A percentile compares a stretch with the other conserved stretches of the same genome.
Conservation (phyloP, 345 rosid species). For the Geranium rotundifolium region DNA sequence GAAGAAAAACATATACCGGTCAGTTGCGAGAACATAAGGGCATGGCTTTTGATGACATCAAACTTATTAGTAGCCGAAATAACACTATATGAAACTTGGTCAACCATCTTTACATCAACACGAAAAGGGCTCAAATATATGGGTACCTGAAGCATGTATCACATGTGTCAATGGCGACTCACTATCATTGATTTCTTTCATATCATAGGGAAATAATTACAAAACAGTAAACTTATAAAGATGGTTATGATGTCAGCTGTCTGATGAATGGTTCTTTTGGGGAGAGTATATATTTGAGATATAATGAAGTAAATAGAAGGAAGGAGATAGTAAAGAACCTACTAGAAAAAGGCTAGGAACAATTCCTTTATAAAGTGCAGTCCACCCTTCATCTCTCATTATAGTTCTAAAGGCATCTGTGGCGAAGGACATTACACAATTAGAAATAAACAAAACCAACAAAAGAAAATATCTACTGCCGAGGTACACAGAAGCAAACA, state of each 20-base stretch:
- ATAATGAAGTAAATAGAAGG: constrained; percentile 1
- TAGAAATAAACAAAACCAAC: neutral
- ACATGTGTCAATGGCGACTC: neutral
- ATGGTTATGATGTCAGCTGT: neutral
- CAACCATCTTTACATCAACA: neutral
- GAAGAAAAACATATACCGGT: constrained; percentile 19
- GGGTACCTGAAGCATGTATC: neutral
- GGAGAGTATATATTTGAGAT: neutral
- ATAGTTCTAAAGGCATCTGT: constrained; percentile 84
- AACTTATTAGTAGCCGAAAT: no score
- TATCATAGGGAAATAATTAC: no score
- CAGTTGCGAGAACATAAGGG: neutral
- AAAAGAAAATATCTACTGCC: neutral
- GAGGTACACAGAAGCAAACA: neutral
- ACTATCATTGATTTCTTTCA: no score
- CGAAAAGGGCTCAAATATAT: no score
- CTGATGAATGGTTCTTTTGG: neutral
- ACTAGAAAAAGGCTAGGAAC: constrained; percentile 76
- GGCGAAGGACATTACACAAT: constrained; percentile 5
- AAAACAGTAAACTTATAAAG: neutral
- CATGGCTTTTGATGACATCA: neutral
- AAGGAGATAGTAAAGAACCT: constrained; percentile 13
- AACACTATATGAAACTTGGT: neutral
- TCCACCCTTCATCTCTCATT: constrained; percentile 83
- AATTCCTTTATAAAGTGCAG: constrained; percentile 75